Base-by-base conservation (phyloP, 1,139 yeast species). In the Candida albicans region DNA sequence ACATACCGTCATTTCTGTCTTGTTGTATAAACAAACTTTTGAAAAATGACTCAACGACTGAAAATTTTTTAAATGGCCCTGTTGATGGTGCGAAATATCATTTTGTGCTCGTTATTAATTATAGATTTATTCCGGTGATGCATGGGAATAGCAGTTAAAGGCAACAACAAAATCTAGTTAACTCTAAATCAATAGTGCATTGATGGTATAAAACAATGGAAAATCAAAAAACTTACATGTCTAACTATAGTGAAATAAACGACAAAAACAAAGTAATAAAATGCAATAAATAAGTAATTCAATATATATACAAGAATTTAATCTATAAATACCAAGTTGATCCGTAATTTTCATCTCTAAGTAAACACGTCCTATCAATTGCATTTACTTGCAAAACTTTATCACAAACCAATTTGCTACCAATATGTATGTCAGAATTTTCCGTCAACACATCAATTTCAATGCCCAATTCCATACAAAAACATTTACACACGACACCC, bases 391-490 rank as follows among this genome's bases (percentile, higher is more conserved):
- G 52, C 11, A 70, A 46, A 11, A 81, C 62, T 37, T 64, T 58
- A 26, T 73, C 64, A 44, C 81, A 73, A 18, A 65, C 56, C 7
- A 77, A 46, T 31, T 66, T 64, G 39, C 68, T 69, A 2, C 85
- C 86, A n/a, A 76, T 56, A 22, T 58, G 52, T 1, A 62, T 51
- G 5, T 53, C 55, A 8, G 52, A 46, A 11, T 54, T 54, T 4
- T 45, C 41, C 4, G 59, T 47, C 18, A 64, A 43, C 6, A 79
- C 57, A 11, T 73, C 73, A n/a, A 77, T 73, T 43, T 71, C 75
- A 8, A 77, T 51, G n/a, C 69, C 77, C 41, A 75, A 53, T n/a
- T 75, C 75, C 41, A 58, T 47, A 50, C 82, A 77, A 51, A 66
- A 77, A 0, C 68, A 81, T 33, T 52, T 53, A 8, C 58, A 51